Percentiles rank a stretch among this genome's conserved stretches.
phyloP scores from a whole-genome alignment of 2,329 filamentous ascomycete genomes.

The Graphilbum fragrans region DNA sequence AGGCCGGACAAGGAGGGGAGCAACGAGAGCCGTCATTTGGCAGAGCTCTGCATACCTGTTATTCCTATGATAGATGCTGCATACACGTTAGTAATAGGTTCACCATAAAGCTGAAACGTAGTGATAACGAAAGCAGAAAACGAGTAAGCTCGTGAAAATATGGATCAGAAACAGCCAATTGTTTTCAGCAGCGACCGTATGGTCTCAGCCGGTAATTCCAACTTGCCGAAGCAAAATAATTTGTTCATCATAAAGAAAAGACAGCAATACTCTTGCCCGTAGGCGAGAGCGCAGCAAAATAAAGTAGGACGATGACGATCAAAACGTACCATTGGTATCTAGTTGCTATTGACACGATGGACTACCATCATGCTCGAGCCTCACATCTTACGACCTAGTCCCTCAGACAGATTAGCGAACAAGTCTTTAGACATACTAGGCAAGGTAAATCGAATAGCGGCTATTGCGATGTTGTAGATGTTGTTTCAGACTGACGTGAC shows the following conservation, averaged over 20 bases:
- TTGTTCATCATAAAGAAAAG: constrained; percentile 44
- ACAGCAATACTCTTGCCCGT: neutral
- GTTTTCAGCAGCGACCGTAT: constrained; percentile 55
- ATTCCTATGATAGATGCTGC: too few species aligned
- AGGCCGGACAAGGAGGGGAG: too few species aligned
- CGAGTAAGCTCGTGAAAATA: neutral
- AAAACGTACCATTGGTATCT: neutral
- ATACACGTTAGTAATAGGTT: neutral
- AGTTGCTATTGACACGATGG: neutral
- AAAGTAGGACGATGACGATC: constrained; percentile 3
- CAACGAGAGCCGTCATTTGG: too few species aligned
- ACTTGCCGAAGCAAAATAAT: constrained; percentile 58
- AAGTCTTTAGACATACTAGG: too few species aligned
- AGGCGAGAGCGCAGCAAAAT: neutral
- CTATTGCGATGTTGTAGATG: neutral
- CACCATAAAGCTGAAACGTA: too few species aligned
- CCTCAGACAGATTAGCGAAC: too few species aligned
- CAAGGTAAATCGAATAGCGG: too few species aligned
- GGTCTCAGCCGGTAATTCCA: constrained; percentile 91
- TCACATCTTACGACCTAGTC: too few species aligned
- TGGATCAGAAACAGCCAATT: constrained; percentile 76
- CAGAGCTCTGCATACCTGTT: too few species aligned
- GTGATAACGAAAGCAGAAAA: neutral
- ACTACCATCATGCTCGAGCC: neutral
- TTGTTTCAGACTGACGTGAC: constrained; percentile 84